Evolutionary conservation across 768 basidiomycete species (phyloP).

Genomic region (Podaxis sp.): DNA sequence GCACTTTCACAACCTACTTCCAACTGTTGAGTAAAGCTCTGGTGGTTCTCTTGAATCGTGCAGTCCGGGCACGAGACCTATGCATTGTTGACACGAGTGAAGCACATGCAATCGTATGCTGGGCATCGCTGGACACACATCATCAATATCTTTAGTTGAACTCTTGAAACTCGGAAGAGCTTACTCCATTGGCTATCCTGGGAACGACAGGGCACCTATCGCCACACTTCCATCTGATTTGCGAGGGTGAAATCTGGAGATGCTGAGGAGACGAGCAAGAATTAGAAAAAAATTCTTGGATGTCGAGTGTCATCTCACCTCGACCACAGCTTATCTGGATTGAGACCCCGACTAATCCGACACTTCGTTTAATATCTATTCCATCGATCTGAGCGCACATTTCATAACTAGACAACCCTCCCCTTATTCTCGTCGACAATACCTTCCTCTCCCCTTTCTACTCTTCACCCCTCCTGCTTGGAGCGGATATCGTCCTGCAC

Average conservation of each 20-base stretch:
- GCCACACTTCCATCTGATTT: not conserved
- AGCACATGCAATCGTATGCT: not conserved
- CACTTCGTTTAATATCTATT: slow-evolving; percentile 50
- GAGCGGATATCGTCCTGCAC: slow-evolving; percentile 87
- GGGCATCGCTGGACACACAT: not conserved
- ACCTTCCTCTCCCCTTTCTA: slow-evolving; percentile 95
- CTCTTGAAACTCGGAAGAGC: not conserved
- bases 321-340: slow-evolving; percentile 83
- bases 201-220: not conserved
- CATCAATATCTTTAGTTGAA: too few species aligned
- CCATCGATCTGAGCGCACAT: slow-evolving; percentile 54
- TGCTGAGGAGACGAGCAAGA: too few species aligned
- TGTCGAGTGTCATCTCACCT: not conserved
- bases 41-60: not conserved
- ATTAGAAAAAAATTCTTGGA: too few species aligned
- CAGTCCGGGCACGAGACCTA: not conserved
- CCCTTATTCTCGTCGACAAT: slow-evolving; percentile 89
- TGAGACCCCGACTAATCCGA: slow-evolving; percentile 94
- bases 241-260: not conserved
- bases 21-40: not conserved
- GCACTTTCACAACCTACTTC: not conserved
- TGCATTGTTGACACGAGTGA: not conserved
- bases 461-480: slow-evolving; percentile 79
- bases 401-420: slow-evolving; percentile 47
- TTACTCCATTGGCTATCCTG: not conserved